phyloP scores from a whole-genome alignment of 306 rosid species.

The Albizia julibrissin region DNA sequence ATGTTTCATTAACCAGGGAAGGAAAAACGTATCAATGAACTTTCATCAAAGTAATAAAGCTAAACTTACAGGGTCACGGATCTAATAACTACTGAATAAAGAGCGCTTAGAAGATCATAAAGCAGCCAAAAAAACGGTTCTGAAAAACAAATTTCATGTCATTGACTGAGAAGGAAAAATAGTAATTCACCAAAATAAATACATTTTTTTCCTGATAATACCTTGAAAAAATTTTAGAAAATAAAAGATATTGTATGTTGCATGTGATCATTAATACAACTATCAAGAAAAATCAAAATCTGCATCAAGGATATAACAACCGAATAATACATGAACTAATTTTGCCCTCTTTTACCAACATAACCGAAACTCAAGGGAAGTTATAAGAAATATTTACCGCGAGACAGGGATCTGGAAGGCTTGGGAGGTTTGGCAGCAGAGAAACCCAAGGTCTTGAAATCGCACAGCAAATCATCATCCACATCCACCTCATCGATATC shows the following conservation, averaged over 20 bases:
- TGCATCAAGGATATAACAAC: not conserved
- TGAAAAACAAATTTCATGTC: not conserved
- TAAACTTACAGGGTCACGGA: not conserved
- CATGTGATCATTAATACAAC: not conserved
- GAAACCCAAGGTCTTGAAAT: constrained; percentile 54
- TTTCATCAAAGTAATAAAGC: not conserved
- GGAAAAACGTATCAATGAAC: not conserved
- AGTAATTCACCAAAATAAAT: not conserved
- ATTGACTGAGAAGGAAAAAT: not conserved
- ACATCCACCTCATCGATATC: constrained; percentile 51
- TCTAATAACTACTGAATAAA: not conserved
- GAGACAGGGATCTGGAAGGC: constrained; percentile 31
- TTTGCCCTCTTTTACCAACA: not conserved
- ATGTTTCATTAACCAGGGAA: not conserved
- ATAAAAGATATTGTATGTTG: not conserved
- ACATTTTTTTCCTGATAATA: not conserved
- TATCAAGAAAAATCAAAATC: not conserved
- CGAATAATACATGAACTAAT: not conserved
- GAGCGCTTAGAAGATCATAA: not conserved
- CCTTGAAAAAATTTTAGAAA: not conserved
- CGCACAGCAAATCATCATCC: constrained; percentile 35
- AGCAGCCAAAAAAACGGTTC: not conserved
- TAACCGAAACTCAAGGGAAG: not conserved
- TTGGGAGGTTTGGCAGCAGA: constrained; percentile 41
- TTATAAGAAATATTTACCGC: constrained; percentile 35